Evolutionary conservation across 306 rosid genomes (phyloP).

Genomic region (Urtica urens): DNA sequence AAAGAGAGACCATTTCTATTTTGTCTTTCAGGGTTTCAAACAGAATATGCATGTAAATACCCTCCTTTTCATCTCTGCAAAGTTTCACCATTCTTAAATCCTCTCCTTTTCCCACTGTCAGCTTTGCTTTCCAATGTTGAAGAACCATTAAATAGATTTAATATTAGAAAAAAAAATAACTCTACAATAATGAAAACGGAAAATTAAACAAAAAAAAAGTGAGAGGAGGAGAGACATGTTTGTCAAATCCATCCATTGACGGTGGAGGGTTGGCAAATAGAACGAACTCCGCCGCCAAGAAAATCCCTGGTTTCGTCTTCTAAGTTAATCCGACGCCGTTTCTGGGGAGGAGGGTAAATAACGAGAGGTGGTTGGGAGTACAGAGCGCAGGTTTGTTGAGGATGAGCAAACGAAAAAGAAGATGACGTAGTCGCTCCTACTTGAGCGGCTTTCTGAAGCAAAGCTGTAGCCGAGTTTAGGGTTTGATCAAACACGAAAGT

Average conservation of each 20-base stretch:
- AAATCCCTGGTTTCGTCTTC: slow-evolving; percentile 73
- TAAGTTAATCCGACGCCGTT: no score
- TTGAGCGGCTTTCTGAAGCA: no score
- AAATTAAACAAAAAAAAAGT: not conserved
- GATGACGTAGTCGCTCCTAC: no score
- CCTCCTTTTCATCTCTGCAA: slow-evolving; percentile 47
- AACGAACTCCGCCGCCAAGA: slow-evolving; percentile 72
- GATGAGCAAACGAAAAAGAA: no score
- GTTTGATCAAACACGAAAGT: no score
- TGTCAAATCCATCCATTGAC: slow-evolving; percentile 70
- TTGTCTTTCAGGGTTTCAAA: slow-evolving; percentile 64
- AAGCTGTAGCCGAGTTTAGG: no score
- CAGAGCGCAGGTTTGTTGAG: no score
- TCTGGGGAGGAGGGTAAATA: no score
- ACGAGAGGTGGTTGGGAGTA: no score
- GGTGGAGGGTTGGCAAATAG: slow-evolving; percentile 59
- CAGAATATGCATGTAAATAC: slow-evolving; percentile 68
- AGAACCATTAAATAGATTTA: not conserved
- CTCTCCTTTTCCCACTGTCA: slow-evolving; percentile 14
- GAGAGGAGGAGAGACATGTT: not conserved
- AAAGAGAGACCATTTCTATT: slow-evolving; percentile 22
- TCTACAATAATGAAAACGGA: slow-evolving; percentile 9
- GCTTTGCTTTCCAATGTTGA: slow-evolving; percentile 16
- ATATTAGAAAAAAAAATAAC: not conserved
- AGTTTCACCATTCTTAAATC: slow-evolving; percentile 37